These are phyloP conservation scores for Vigna unguiculata DNA, from an alignment of 306 rosid genomes.

Conservation along the genomic window DNA sequence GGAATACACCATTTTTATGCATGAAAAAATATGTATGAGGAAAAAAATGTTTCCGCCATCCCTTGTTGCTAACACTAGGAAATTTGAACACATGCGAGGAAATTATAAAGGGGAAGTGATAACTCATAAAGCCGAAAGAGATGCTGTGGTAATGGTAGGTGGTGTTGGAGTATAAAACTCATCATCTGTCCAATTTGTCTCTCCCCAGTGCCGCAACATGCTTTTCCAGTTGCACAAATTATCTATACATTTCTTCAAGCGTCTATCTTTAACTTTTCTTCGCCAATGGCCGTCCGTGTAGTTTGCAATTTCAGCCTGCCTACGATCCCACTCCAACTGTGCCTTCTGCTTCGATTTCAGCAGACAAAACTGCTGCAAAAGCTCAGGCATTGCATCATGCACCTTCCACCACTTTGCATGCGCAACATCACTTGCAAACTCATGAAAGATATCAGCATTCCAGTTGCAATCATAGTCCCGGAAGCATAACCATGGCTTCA, in stretches of 20 bases:
- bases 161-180: constrained; percentile 61
- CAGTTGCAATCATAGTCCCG: constrained; percentile 94
- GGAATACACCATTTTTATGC: constrained; percentile 41
- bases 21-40: constrained; percentile 34
- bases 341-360: constrained; percentile 90
- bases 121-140: constrained; percentile 50
- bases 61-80: constrained; percentile 28
- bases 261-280: constrained; percentile 61
- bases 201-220: constrained; percentile 97
- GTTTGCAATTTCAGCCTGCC: constrained; percentile 74
- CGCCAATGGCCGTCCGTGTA: constrained; percentile 88
- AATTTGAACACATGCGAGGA: neutral
- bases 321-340: constrained; percentile 86
- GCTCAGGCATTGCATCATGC: constrained; percentile 89
- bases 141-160: constrained; percentile 52
- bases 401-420: constrained; percentile 91
- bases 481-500: constrained; percentile 93
- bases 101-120: constrained; percentile 15
- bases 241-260: constrained; percentile 77
- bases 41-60: neutral
- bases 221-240: constrained; percentile 80
- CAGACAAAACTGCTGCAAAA: constrained; percentile 82
- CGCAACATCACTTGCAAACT: constrained; percentile 92
- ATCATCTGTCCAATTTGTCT: constrained; percentile 91
- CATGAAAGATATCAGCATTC: constrained; percentile 80